Conservation (phyloP, 371 early-diverging fungal genomes). For the Mucor indicus region DNA sequence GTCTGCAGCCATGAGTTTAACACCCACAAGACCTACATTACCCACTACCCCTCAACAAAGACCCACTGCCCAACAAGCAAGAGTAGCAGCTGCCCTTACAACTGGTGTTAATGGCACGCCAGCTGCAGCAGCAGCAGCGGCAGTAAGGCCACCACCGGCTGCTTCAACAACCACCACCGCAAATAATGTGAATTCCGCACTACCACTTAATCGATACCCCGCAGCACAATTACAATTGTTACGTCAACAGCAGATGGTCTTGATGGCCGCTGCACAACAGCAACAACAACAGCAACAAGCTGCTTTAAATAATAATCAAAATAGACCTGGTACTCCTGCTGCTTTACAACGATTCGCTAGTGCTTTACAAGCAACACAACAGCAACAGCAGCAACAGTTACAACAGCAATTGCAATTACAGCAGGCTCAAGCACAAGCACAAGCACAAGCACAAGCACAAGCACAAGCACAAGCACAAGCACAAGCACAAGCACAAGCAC, state of each 20-base stretch:
- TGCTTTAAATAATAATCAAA: slow-evolving; percentile 16
- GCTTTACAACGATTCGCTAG: slow-evolving; percentile 28
- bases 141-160: slow-evolving; percentile 26
- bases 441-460: slow-evolving; percentile 16
- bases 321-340: slow-evolving; percentile 22
- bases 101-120: no score
- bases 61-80: slow-evolving; percentile 13
- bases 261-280: slow-evolving; percentile 33
- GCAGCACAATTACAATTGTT: slow-evolving; percentile 49
- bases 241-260: slow-evolving; percentile 47
- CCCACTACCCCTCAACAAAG: slow-evolving; percentile 6
- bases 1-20: slow-evolving; percentile 40
- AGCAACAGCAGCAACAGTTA: slow-evolving; percentile 7
- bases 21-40: slow-evolving; percentile 4
- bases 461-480: slow-evolving; percentile 9
- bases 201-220: slow-evolving; percentile 40
- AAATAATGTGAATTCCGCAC: slow-evolving; percentile 17
- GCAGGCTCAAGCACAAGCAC: slow-evolving; percentile 10
- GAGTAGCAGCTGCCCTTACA: slow-evolving; percentile 18
- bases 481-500: slow-evolving; percentile 8
- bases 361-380: slow-evolving; percentile 7
- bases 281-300: slow-evolving; percentile 22
- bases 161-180: slow-evolving; percentile 7
- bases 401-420: slow-evolving; percentile 12
- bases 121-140: slow-evolving; percentile 21